Evolutionary conservation across 148 eudicot genomes (phyloP).

Genomic region (Chenopodium album): DNA sequence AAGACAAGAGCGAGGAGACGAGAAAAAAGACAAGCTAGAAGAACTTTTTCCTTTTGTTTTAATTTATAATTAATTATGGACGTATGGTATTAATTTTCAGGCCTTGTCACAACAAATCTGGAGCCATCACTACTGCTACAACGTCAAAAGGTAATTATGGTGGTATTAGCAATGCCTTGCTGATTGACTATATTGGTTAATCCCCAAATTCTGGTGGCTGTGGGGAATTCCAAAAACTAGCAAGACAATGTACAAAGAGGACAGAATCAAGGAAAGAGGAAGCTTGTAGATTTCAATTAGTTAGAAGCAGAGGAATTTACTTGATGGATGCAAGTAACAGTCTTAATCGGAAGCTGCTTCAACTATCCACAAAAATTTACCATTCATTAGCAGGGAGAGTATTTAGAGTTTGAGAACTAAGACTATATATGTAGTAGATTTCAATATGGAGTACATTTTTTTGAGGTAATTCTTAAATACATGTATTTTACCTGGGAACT

Average conservation of each 20-base stretch:
- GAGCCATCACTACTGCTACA: background rate
- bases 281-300: background rate
- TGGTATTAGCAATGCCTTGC: background rate
- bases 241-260: background rate
- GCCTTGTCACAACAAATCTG: background rate
- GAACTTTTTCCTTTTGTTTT: background rate
- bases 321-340: background rate
- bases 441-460: too few relatives aligned
- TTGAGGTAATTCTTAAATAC: background rate
- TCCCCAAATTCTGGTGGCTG: background rate
- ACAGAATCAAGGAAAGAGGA: background rate
- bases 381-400: background rate
- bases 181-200: background rate
- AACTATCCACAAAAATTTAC: background rate
- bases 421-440: background rate
- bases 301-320: background rate
- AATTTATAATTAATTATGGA: too few relatives aligned
- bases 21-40: background rate
- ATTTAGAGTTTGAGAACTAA: background rate
- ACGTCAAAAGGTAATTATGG: background rate
- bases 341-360: background rate
- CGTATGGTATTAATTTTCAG: too few relatives aligned
- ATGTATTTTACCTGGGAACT: background rate
- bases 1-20: background rate
- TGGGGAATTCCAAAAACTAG: background rate